phyloP scores from a whole-genome alignment of 495 filamentous ascomycete genomes.

The Cetradonia linearis region DNA sequence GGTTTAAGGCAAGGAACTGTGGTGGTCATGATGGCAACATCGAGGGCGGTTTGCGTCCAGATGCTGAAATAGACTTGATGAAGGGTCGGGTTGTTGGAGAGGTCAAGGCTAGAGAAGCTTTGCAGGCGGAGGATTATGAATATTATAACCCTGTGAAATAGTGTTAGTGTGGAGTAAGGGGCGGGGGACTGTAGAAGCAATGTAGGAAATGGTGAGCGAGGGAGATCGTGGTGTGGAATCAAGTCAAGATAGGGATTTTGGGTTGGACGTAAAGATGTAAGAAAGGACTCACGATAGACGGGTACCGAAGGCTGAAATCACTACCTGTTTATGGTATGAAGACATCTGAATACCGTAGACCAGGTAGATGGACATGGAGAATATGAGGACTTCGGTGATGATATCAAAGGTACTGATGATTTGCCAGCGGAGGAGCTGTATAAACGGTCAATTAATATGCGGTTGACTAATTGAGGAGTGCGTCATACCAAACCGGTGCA shows the following conservation, averaged over 20 bases:
- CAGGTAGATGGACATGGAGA: slow-evolving; percentile 31
- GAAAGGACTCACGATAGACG: not conserved
- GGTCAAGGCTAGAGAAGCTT: slow-evolving; percentile 20
- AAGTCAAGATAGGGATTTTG: too few relatives aligned
- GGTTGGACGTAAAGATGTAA: too few relatives aligned
- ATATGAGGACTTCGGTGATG: slow-evolving; percentile 27
- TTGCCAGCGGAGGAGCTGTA: slow-evolving; percentile 29
- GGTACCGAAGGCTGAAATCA: not conserved
- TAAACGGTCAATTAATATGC: slow-evolving; percentile 12
- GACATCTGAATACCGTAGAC: slow-evolving; percentile 32
- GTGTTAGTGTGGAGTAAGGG: too few relatives aligned
- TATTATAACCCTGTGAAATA: slow-evolving; percentile 24
- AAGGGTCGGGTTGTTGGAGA: slow-evolving; percentile 33
- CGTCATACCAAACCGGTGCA: slow-evolving; percentile 27
- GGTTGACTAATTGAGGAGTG: not conserved
- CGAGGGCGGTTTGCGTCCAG: slow-evolving; percentile 37
- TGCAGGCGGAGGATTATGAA: slow-evolving; percentile 23
- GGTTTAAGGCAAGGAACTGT: slow-evolving; percentile 42
- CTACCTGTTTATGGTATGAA: slow-evolving; percentile 10
- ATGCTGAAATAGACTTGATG: slow-evolving; percentile 30
- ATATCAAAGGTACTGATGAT: slow-evolving; percentile 28
- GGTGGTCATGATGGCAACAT: slow-evolving; percentile 40
- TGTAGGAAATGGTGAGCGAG: too few relatives aligned
- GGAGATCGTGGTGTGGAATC: too few relatives aligned
- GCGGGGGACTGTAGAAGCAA: too few relatives aligned